phyloP scores from a whole-genome alignment of 306 rosid genomes.

The Castanea crenata region DNA sequence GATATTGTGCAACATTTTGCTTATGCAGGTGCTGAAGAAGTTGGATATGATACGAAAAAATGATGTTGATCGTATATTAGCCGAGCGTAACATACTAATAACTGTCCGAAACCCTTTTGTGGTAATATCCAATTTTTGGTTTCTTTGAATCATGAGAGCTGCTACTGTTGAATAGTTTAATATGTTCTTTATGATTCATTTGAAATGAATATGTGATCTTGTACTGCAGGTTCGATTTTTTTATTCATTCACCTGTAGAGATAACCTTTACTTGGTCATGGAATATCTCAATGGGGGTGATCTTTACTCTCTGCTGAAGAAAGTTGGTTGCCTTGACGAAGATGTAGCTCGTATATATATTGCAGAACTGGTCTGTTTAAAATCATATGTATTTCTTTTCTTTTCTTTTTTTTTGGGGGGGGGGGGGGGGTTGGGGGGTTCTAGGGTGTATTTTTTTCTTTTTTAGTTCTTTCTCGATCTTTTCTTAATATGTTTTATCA shows the following conservation, averaged over 20 bases:
- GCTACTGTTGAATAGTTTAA: neutral
- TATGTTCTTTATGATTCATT: neutral
- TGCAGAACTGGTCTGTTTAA: slow-evolving; percentile 1
- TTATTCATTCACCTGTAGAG: slow-evolving; percentile 10
- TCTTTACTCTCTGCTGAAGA: slow-evolving; percentile 1
- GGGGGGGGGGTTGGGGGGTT: no score
- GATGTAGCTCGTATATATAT: slow-evolving; percentile 1
- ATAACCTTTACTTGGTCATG: slow-evolving; percentile 8
- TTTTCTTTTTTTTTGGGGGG: neutral
- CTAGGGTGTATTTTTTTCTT: neutral
- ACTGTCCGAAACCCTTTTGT: slow-evolving; percentile 14
- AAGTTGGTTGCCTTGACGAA: slow-evolving; percentile 1
- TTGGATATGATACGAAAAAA: slow-evolving; percentile 2
- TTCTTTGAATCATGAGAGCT: neutral
- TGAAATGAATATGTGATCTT: neutral
- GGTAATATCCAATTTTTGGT: neutral
- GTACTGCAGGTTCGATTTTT: slow-evolving; percentile 7
- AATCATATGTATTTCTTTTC: neutral
- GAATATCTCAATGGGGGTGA: slow-evolving; percentile 12
- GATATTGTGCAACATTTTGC: neutral
- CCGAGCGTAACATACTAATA: slow-evolving; percentile 3
- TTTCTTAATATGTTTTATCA: neutral
- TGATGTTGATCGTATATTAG: slow-evolving; percentile 5
- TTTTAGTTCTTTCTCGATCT: neutral
- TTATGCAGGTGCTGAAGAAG: slow-evolving; percentile 10